phyloP scores from a whole-genome alignment of 2,329 filamentous ascomycete species.

The Aureobasidium mangrovei region DNA sequence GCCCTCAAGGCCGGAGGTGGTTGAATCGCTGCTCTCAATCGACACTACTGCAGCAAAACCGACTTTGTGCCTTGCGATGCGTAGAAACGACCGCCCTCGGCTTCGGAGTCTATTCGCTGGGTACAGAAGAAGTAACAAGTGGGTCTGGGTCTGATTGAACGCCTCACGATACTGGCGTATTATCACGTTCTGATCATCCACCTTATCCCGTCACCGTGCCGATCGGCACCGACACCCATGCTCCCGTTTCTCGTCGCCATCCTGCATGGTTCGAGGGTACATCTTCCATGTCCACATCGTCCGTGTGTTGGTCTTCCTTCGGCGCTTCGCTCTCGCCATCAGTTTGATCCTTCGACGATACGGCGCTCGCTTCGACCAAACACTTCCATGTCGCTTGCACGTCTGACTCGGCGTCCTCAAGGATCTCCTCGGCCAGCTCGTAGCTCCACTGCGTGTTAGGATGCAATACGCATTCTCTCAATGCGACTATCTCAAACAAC shows the following conservation, averaged over 20 bases:
- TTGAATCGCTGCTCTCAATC: slow-evolving; percentile 12
- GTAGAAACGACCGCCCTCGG: no score
- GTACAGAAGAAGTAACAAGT: no score
- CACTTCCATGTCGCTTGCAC: slow-evolving; percentile 16
- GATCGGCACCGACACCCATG: slow-evolving; percentile 10
- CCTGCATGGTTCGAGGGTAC: slow-evolving; percentile 14
- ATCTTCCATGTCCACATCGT: slow-evolving; percentile 13
- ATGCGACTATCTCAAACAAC: slow-evolving; percentile 10
- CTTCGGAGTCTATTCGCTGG: no score
- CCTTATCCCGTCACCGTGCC: background rate
- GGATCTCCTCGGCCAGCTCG: slow-evolving; percentile 22
- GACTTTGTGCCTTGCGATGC: no score
- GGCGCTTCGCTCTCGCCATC: slow-evolving; percentile 6
- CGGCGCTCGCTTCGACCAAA: slow-evolving; percentile 7
- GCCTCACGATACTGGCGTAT: background rate
- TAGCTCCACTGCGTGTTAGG: slow-evolving; percentile 30
- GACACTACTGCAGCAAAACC: no score
- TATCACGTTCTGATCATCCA: background rate
- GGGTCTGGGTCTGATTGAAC: background rate
- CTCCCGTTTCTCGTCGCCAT: slow-evolving; percentile 13
- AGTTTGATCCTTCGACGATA: slow-evolving; percentile 8
- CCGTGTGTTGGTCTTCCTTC: slow-evolving; percentile 18
- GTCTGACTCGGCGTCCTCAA: slow-evolving; percentile 3
- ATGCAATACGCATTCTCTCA: slow-evolving; percentile 28
- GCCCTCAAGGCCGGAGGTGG: slow-evolving; percentile 27